Percentiles rank a stretch among this genome's conserved stretches.
Evolutionary conservation across 2,329 filamentous ascomycete genomes (phyloP).

Genomic region (Stachybotrys elegans): DNA sequence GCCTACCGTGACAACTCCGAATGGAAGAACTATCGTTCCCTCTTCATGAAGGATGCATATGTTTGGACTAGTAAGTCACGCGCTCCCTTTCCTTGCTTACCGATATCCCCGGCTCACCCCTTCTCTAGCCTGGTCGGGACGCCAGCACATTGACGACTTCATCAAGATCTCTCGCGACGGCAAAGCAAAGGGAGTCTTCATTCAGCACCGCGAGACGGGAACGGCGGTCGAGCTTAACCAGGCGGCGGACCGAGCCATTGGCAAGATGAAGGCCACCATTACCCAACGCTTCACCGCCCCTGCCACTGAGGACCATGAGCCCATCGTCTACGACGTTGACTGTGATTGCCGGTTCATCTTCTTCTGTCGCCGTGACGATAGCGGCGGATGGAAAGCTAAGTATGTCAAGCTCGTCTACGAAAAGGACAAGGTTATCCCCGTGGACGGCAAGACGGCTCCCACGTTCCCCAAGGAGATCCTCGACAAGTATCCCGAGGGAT

Average conservation of each 20-base stretch:
- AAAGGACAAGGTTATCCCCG: slow-evolving; percentile 43
- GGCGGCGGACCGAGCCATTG: slow-evolving; percentile 34
- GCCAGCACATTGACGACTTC: slow-evolving; percentile 17
- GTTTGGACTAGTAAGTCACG: slow-evolving; percentile 43
- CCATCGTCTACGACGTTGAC: slow-evolving; percentile 39
- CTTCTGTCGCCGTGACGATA: slow-evolving; percentile 28
- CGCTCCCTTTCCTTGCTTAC: background rate
- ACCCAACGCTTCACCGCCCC: slow-evolving; percentile 38
- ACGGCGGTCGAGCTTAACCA: slow-evolving; percentile 39
- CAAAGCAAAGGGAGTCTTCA: slow-evolving; percentile 46
- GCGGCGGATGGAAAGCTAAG: slow-evolving; percentile 31
- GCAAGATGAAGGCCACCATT: slow-evolving; percentile 51
- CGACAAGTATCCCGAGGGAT: slow-evolving; percentile 35
- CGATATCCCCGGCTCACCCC: too few species aligned
- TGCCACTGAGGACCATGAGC: slow-evolving; percentile 1
- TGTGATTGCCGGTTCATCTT: slow-evolving; percentile 47
- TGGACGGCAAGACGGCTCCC: slow-evolving; percentile 34
- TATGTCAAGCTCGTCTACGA: slow-evolving; percentile 46
- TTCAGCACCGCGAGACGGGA: slow-evolving; percentile 51
- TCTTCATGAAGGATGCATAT: slow-evolving; percentile 40
- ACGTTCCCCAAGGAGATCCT: slow-evolving; percentile 31
- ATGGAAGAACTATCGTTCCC: slow-evolving; percentile 45
- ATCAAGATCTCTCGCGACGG: slow-evolving; percentile 39
- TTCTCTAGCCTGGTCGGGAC: slow-evolving; percentile 37
- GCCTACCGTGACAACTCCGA: slow-evolving; percentile 49